These are phyloP conservation scores for Globisporangium nagaii DNA, from an alignment of 352 stramenopile genomes.

Conservation along the genomic window DNA sequence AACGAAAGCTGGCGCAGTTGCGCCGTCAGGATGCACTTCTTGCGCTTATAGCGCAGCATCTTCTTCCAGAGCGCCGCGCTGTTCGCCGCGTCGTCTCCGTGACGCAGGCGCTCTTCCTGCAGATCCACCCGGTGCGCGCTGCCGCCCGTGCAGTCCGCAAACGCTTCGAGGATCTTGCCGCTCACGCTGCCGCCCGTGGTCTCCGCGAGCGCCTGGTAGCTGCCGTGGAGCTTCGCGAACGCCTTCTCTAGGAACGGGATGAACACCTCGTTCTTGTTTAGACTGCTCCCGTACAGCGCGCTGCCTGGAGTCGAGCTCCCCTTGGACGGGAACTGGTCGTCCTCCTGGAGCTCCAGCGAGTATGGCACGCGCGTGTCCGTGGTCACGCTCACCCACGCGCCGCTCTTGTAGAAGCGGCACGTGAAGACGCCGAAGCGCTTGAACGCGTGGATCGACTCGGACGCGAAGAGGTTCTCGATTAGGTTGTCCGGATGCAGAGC, in stretches of 20 bases:
- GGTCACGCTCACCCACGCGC: conserved; percentile 82
- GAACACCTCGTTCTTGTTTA: conserved; percentile 85
- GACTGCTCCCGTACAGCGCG: conserved; percentile 63
- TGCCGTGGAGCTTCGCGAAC: conserved; percentile 87
- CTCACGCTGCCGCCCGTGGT: conserved; percentile 35
- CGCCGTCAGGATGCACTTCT: conserved; percentile 57
- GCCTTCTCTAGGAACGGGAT: conserved; percentile 86
- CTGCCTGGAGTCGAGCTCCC: conserved; percentile 28
- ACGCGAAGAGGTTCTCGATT: conserved; percentile 90
- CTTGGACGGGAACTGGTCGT: conserved; percentile 23
- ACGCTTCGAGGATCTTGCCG: conserved; percentile 70
- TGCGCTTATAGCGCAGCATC: conserved; percentile 47
- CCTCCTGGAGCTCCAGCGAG: conserved; percentile 33
- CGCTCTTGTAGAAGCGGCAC: conserved; percentile 91
- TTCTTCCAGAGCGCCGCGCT: conserved; percentile 55
- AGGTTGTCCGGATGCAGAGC: conserved; percentile 77
- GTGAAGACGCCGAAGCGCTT: conserved; percentile 86
- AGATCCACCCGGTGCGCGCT: conserved; percentile 77
- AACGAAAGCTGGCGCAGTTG: conserved; percentile 71
- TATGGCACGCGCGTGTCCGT: conserved; percentile 85
- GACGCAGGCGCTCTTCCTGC: conserved; percentile 24
- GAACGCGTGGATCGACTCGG: conserved; percentile 69
- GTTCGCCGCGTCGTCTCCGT: conserved; percentile 6
- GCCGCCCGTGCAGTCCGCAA: conserved; percentile 87
- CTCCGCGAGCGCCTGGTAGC: conserved; percentile 48